Evolutionary conservation across 2,329 filamentous ascomycete species (phyloP).

Genomic region (Fusarium clavum): DNA sequence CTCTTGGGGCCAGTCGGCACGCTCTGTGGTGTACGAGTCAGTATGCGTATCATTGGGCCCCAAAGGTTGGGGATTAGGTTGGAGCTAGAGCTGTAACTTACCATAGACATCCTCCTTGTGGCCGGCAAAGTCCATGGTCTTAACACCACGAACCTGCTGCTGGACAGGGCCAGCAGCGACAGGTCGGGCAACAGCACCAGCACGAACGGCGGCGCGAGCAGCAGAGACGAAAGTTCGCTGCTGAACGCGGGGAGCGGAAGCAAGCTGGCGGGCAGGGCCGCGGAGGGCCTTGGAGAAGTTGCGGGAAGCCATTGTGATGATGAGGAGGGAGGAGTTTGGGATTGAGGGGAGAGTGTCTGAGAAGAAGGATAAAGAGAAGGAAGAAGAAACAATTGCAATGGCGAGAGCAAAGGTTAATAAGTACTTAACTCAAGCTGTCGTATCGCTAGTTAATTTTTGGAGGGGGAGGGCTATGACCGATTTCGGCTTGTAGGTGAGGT

Average conservation of each 20-base stretch:
- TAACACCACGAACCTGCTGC: slow-evolving; percentile 88
- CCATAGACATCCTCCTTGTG: slow-evolving; percentile 94
- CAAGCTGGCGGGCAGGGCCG: slow-evolving; percentile 72
- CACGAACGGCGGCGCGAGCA: slow-evolving; percentile 67
- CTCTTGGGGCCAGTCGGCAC: slow-evolving; percentile 97
- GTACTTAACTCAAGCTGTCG: slow-evolving; percentile 35
- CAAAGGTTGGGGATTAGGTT: slow-evolving; percentile 2
- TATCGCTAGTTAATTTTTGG: slow-evolving; percentile 14
- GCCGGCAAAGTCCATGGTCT: slow-evolving; percentile 99
- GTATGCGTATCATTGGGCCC: slow-evolving; percentile 14
- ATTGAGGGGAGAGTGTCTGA: slow-evolving; percentile 44
- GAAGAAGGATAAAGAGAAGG: slow-evolving; percentile 45
- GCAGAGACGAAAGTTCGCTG: slow-evolving; percentile 72
- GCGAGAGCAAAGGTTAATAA: slow-evolving; percentile 45
- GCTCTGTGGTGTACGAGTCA: slow-evolving; percentile 71
- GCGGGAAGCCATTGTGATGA: slow-evolving; percentile 79
- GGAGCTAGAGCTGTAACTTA: slow-evolving; percentile 55
- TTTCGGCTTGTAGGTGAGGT: slow-evolving; percentile 43
- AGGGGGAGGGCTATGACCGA: slow-evolving; percentile 36
- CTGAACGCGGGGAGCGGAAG: slow-evolving; percentile 65
- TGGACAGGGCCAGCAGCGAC: slow-evolving; percentile 63
- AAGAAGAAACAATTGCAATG: slow-evolving; percentile 25
- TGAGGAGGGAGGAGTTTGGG: slow-evolving; percentile 39
- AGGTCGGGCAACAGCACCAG: slow-evolving; percentile 65
- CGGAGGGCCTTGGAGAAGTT: slow-evolving; percentile 76